Conservation (phyloP, 1,284 basidiomycete genomes). For the Limonomyces culmigenus region DNA sequence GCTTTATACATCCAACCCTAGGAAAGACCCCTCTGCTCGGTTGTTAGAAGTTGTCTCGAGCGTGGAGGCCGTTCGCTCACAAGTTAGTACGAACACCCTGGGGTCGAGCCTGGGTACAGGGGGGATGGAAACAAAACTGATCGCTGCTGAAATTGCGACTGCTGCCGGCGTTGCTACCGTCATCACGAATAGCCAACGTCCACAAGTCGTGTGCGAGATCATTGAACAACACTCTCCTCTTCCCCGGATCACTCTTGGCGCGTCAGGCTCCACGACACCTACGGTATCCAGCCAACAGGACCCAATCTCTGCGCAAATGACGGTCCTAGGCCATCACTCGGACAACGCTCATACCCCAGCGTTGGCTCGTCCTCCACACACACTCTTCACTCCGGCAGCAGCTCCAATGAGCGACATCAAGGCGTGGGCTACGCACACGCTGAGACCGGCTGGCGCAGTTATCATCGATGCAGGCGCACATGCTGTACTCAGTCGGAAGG, state of each 20-base stretch:
- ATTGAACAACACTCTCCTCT: conserved; percentile 53
- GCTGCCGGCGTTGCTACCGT: conserved; percentile 93
- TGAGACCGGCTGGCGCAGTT: conserved; percentile 77
- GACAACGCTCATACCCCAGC: not conserved
- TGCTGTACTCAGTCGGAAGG: conserved; percentile 64
- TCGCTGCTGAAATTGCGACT: conserved; percentile 94
- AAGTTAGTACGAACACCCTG: conserved; percentile 82
- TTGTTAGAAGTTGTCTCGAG: conserved; percentile 75
- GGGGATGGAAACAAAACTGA: conserved; percentile 98
- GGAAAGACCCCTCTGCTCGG: conserved; percentile 73
- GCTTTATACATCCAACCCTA: conserved; percentile 89
- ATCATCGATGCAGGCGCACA: conserved; percentile 85
- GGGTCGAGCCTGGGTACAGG: conserved; percentile 93
- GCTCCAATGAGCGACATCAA: conserved; percentile 80
- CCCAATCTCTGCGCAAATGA: not conserved
- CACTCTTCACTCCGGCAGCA: conserved; percentile 67
- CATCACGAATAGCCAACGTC: conserved; percentile 72
- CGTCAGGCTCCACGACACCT: conserved; percentile 11
- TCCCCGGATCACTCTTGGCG: conserved; percentile 13
- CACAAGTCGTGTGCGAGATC: conserved; percentile 66
- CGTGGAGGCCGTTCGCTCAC: conserved; percentile 62
- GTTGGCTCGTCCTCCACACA: conserved; percentile 54
- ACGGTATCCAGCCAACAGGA: conserved; percentile 6
- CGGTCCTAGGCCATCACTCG: not conserved
- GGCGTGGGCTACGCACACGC: conserved; percentile 89